phyloP scores from a whole-genome alignment of 495 filamentous ascomycete genomes.

The Penicillium robsamsonii region DNA sequence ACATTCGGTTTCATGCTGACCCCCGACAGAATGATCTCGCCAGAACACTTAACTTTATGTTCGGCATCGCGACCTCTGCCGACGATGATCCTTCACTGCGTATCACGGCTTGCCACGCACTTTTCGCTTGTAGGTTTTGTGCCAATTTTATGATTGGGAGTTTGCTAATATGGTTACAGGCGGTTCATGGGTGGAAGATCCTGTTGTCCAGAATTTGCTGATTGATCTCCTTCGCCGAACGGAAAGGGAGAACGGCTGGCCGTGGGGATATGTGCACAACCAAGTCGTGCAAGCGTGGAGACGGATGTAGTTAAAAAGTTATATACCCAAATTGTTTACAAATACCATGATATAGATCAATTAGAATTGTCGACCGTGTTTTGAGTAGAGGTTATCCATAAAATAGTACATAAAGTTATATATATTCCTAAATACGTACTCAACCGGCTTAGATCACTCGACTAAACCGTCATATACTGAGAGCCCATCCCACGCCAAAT shows the following conservation, averaged over 20 bases:
- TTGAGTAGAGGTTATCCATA: too few species aligned
- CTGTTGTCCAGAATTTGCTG: slow-evolving; percentile 21
- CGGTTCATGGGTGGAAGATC: slow-evolving; percentile 36
- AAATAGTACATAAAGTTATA: too few species aligned
- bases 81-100: slow-evolving; percentile 40
- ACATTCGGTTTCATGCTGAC: background rate
- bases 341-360: background rate
- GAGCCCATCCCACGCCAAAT: too few species aligned
- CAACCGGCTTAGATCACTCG: too few species aligned
- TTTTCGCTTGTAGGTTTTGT: slow-evolving; percentile 35
- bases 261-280: slow-evolving; percentile 30
- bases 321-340: background rate
- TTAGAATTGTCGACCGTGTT: too few species aligned
- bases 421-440: too few species aligned
- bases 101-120: slow-evolving; percentile 42
- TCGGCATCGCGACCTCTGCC: slow-evolving; percentile 40
- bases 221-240: slow-evolving; percentile 30
- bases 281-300: slow-evolving; percentile 7
- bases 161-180: slow-evolving; percentile 20
- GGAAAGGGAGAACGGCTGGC: slow-evolving; percentile 30
- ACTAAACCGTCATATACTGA: too few species aligned
- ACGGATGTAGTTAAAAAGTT: slow-evolving; percentile 1
- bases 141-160: background rate
- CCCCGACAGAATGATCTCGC: slow-evolving; percentile 26
- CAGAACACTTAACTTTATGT: slow-evolving; percentile 35